Evolutionary conservation across 2,329 filamentous ascomycete species (phyloP).

Genomic region (Alternaria postmessia): DNA sequence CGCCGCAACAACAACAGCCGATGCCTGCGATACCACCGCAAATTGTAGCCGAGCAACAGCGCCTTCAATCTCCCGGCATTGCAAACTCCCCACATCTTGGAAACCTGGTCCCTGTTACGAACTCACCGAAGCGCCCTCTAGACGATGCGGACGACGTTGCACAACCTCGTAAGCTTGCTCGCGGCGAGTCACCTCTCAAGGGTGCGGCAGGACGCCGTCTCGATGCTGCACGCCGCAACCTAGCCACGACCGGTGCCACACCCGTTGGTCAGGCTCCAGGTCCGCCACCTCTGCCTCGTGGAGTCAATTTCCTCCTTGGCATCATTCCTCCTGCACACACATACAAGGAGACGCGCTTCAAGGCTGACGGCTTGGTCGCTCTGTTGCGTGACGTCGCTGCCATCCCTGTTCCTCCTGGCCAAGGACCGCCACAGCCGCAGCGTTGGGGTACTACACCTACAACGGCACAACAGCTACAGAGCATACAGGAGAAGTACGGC

Average conservation of each 20-base stretch:
- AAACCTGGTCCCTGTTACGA: conserved; percentile 36
- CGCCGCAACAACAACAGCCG: conserved; percentile 31
- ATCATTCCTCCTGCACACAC: conserved; percentile 77
- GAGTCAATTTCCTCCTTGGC: conserved; percentile 64
- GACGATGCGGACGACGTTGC: conserved; percentile 74
- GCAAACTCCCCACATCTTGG: conserved; percentile 43
- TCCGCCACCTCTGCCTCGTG: conserved; percentile 75
- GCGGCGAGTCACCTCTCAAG: conserved; percentile 93
- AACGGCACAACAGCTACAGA: conserved; percentile 40
- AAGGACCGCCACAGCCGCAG: conserved; percentile 22
- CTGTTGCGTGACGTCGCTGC: conserved; percentile 66
- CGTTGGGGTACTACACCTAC: conserved; percentile 37
- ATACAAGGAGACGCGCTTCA: conserved; percentile 77
- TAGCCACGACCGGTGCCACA: conserved; percentile 38
- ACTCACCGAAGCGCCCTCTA: conserved; percentile 58
- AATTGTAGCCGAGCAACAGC: conserved; percentile 29
- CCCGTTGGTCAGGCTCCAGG: conserved; percentile 35
- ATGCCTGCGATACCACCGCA: conserved; percentile 27
- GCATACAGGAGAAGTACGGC: conserved; percentile 45
- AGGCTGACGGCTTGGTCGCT: conserved; percentile 73
- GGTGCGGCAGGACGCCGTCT: conserved; percentile 85
- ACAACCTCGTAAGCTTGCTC: conserved; percentile 83
- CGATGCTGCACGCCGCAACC: conserved; percentile 72
- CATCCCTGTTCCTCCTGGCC: conserved; percentile 28
- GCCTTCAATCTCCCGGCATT: conserved; percentile 37